Evolutionary conservation across 2,329 filamentous ascomycete genomes (phyloP), one percentile per base, ranked within the genome.

Genomic region (Ceratocystis variospora): DNA sequence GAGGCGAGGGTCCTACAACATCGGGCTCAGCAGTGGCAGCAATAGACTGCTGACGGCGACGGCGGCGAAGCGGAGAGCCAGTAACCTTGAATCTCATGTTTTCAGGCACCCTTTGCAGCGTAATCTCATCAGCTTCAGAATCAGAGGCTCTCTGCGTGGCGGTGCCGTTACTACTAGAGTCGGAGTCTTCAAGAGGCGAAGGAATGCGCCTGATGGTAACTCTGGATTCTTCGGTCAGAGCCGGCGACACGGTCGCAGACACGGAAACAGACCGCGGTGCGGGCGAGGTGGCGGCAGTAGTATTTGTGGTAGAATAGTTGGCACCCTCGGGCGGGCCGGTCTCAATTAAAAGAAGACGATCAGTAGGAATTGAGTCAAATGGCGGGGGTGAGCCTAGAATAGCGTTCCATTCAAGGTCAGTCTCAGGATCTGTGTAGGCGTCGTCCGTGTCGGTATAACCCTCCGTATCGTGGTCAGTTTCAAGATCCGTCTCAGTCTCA

Each of bases 191-290:
- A 22, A 55, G 44, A 7, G 66, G 63, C 31, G 66, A 68, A 1
- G 63, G 57, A 33, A 63, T 22, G 17, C 66, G 63, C 41, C 44
- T 65, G 41, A 68, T 68, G 28, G 66, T 68, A n/a, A 63, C 59
- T 44, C 61, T 59, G 1, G 66, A 65, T 41, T 65, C 66, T 61
- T 68, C 66, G 4, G 59, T 65, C 6, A 37, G n/a, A 28, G 63
- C 46, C n/a, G 63, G 59, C 25, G 63, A 68, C 62, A 68, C 50
- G 1, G 37, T 41, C 37, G 37, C 37, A 41, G 37, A 41, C 37
- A 41, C 37, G 37, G 37, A 12, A 41, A 41, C 37, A 41, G 53
- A 37, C 28, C 55, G 61, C 44, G 61, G 37, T 4, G 22, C 48
- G 12, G 50, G 53, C 19, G 63, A 53, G 44, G 55, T 46, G 15